Percentiles rank a stretch among this genome's conserved stretches.
These are phyloP conservation scores for Tremella mesenterica DNA, from an alignment of 768 basidiomycete species.

Conservation along the genomic window DNA sequence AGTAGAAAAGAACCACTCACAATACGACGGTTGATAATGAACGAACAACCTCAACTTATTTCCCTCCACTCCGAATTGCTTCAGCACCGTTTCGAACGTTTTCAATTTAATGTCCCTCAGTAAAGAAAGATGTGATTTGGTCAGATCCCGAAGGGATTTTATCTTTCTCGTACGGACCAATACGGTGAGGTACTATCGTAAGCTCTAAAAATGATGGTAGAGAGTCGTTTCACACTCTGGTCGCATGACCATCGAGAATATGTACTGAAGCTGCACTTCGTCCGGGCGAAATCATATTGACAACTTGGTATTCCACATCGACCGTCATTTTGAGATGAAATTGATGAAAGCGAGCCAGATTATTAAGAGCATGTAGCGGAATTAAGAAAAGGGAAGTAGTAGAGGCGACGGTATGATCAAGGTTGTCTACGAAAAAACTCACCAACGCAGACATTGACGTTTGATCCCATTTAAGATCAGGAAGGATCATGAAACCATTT, in stretches of 20 bases:
- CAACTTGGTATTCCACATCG: neutral
- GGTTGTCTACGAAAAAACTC: constrained; percentile 7
- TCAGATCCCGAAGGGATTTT: constrained; percentile 67
- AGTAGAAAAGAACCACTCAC: constrained; percentile 49
- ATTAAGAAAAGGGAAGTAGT: neutral
- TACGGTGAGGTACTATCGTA: constrained; percentile 62
- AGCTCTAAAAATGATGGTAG: neutral
- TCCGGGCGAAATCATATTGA: too few species aligned
- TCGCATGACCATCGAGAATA: too few species aligned
- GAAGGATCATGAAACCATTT: constrained; percentile 65
- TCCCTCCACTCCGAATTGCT: constrained; percentile 58
- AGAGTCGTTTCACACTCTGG: too few species aligned
- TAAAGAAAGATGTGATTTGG: constrained; percentile 56
- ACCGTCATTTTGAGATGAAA: too few species aligned
- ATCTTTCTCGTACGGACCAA: constrained; percentile 59
- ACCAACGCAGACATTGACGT: constrained; percentile 59
- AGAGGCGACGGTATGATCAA: neutral
- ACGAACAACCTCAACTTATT: constrained; percentile 69
- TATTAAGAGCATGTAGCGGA: neutral
- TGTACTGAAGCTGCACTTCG: too few species aligned
- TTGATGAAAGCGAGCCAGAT: too few species aligned
- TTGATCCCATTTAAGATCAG: constrained; percentile 96
- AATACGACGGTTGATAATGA: constrained; percentile 95
- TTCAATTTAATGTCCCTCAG: constrained; percentile 58
- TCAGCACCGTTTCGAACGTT: constrained; percentile 51